Evolutionary conservation across 495 filamentous ascomycete genomes (phyloP), one percentile per base, ranked within the genome.

Genomic region (Aspergillus wentii): DNA sequence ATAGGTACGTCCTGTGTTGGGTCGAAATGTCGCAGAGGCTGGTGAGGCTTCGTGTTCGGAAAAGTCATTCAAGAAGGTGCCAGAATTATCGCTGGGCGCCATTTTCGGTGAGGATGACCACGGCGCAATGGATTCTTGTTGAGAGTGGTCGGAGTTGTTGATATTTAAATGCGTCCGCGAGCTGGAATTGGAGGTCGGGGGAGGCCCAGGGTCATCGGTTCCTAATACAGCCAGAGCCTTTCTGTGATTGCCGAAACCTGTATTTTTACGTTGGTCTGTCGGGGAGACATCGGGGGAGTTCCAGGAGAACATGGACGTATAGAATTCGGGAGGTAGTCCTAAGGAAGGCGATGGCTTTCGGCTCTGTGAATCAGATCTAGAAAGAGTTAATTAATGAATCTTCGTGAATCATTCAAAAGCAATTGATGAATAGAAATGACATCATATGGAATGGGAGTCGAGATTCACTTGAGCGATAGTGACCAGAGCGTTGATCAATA

Each of bases 21-120:
- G 76, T 11, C 88, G 79, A 41, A 86, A 76, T 17, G 60, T 44
- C 67, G 79, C 13, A 76, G 85, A 39, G 73, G 88, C 49, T 75
- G 67, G 66, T 74, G 88, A 62, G 17, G 44, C 45, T 54, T 74
- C 62, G 18, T 62, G 59, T 33, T 70, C 62, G 6, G 62, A 63
- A 20, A 49, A 49, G 17, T 72, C 64, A 28, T 71, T 57, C 38
- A 66, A 68, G 38, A 71, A 72, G 7, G 59, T 71, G 8, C 57
- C 55, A 5, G 51, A 54, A 37, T 41, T 38, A 41, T 61, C 71
- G 45, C 45, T 67, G n/a, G 57, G 44, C 5, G 48, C 52, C 35
- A 48, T 45, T 18, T 43, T 49, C 2, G 57, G 51, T 4, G 52
- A 48, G 16, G 67, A 56, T 13, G 54, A 48, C 54, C 61, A 54